Base-by-base conservation (phyloP, 163 green algal genomes). In the Chlorella variabilis region DNA sequence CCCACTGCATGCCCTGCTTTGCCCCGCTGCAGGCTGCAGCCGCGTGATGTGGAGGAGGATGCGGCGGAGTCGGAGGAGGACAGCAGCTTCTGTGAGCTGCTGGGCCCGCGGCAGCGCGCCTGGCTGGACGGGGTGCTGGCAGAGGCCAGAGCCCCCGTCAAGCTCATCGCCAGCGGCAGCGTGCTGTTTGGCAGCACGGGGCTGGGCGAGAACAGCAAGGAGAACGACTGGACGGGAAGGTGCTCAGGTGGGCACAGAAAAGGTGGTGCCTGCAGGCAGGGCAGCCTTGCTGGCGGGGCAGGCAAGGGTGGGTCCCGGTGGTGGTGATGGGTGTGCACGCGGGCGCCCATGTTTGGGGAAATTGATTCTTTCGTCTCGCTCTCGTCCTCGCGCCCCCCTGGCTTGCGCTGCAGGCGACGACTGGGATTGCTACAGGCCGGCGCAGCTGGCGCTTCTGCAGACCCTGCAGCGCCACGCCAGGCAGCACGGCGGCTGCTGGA, bases 361-460 rank as follows among this genome's bases (percentile, higher is more conserved):
- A n/a, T n/a, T n/a, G n/a, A n/a, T n/a, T n/a, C n/a, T n/a, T n/a
- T n/a, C n/a, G n/a, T n/a, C n/a, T n/a, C n/a, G n/a, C n/a, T n/a
- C n/a, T n/a, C n/a, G n/a, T n/a, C n/a, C n/a, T n/a, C n/a, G n/a
- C n/a, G n/a, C n/a, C n/a, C n/a, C n/a, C n/a, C n/a, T n/a, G n/a
- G n/a, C n/a, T n/a, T n/a, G n/a, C n/a, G n/a, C 36, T 45, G 56
- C 56, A 80, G 73, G 70, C 31, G 70, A 80, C 38, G 73, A 80
- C 56, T 80, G 73, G 73, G 73, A 80, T n/a, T 80, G 73, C 73
- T 80, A 80, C 56, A 54, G 54, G 54, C 54, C 56, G 4, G 56
- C 54, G 27, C 73, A 70, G 56, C 73, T 70, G 51, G 65, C 65
- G 33, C 56, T 80, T 36, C 56, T 80, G 54, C 54, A 70, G 25